Evolutionary conservation across 108 stramenopile species (phyloP), one percentile per base, ranked within the genome.

Genomic region (Nitzschia sp.): DNA sequence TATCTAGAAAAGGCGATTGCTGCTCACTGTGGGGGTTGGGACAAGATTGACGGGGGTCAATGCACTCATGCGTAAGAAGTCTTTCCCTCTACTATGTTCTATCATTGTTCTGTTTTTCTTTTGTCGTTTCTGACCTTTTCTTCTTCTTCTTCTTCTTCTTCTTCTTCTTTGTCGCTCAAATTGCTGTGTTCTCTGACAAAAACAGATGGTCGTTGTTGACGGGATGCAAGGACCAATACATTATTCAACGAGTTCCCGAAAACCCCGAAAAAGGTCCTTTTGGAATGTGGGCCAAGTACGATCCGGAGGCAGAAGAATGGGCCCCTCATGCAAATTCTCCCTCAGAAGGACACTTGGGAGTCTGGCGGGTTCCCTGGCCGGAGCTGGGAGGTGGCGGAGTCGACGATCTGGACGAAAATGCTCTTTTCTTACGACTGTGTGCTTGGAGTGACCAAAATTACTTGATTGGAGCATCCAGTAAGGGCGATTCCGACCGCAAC

Each of bases 61-160:
- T 72, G 71, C 28, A 72, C 71, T n/a, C 71, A 72, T 72, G 71
- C 58, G n/a, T n/a, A n/a, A n/a, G n/a, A n/a, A n/a, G n/a, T n/a
- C n/a, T n/a, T n/a, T 8, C 5, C 15, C 15, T 44, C 41, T 44
- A 44, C 15, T 9, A 44, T 44, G 9, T 44, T 44, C 41, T 9
- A 9, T 44, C 15, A 44, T 9, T 15, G 13, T 13, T 13, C 13
- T 13, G 41, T 13, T 13, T 44, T 44, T 15, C 15, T 44, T 13
- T 9, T 44, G 13, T 44, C 19, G 52, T 53, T 53, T 53, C 19
- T 53, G 21, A n/a, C 52, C 6, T 19, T 8, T 22, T 53, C 23
- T 53, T 13, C 15, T 13, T 15, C 52, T 53, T 53, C n/a, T 11
- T 22, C 19, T 11, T 53, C 8, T 53, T 22, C n/a, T n/a, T 11